These are phyloP conservation scores for Nakataea oryzae DNA, from an alignment of 2,329 filamentous ascomycete species.

Conservation along the genomic window DNA sequence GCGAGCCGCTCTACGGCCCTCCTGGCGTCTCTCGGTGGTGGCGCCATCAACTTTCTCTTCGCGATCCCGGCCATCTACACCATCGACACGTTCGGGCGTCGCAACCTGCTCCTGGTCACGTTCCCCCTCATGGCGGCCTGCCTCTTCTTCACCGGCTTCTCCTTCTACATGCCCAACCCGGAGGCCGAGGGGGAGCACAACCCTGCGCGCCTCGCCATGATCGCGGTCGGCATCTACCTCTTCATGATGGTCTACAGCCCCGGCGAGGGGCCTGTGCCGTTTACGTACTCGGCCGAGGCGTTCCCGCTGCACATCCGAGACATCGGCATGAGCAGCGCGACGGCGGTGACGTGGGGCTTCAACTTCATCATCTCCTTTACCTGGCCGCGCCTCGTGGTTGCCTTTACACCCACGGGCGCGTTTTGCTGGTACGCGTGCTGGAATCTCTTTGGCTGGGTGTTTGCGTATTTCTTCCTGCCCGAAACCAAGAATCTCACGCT, in stretches of 20 bases:
- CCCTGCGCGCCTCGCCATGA: constrained; percentile 28
- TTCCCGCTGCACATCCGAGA: constrained; percentile 53
- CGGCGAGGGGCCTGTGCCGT: constrained; percentile 51
- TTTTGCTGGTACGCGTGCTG: constrained; percentile 34
- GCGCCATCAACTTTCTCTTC: constrained; percentile 52
- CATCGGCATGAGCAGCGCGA: constrained; percentile 48
- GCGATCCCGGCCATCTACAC: constrained; percentile 58
- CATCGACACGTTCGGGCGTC: constrained; percentile 56
- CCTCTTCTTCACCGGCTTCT: constrained; percentile 44
- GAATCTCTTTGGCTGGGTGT: constrained; percentile 32
- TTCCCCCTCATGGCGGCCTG: constrained; percentile 58
- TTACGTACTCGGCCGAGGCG: constrained; percentile 56
- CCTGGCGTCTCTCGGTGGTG: constrained; percentile 31
- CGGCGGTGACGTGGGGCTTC: constrained; percentile 36
- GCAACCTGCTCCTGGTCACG: constrained; percentile 51
- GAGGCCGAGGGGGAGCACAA: constrained; percentile 5
- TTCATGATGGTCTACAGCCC: constrained; percentile 41
- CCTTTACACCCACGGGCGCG: constrained; percentile 31
- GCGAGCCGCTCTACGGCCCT: constrained; percentile 26
- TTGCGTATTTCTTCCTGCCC: constrained; percentile 23
- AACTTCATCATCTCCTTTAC: constrained; percentile 28
- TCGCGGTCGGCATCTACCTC: constrained; percentile 36
- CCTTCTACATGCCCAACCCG: constrained; percentile 30
- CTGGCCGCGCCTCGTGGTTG: constrained; percentile 29
- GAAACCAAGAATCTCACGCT: constrained; percentile 25